Evolutionary conservation across 805 yeast genomes (phyloP).

Genomic region (Myxozyma melibiosi): DNA sequence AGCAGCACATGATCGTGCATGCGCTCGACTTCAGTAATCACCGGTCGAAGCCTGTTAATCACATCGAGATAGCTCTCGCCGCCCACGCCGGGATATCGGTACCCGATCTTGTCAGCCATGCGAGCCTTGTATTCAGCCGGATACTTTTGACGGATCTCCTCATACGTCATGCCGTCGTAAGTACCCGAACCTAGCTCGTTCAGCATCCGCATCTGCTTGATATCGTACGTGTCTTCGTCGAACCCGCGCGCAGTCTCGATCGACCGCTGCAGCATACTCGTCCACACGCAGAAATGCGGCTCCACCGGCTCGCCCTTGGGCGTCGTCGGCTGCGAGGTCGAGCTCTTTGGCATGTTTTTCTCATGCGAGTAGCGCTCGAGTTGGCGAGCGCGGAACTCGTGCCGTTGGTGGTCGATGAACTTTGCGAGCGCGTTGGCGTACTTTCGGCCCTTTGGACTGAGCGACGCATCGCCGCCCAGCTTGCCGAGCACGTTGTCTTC

Average conservation of each 20-base stretch:
- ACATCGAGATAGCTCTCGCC: conserved; percentile 96
- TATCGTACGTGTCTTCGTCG: conserved; percentile 69
- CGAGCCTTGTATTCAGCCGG: conserved; percentile 83
- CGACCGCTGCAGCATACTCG: conserved; percentile 80
- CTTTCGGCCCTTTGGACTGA: conserved; percentile 76
- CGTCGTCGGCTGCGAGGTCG: conserved; percentile 39
- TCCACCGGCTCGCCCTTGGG: conserved; percentile 53
- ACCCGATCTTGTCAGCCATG: conserved; percentile 72
- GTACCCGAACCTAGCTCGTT: conserved; percentile 93
- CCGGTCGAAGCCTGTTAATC: conserved; percentile 82
- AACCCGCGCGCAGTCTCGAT: conserved; percentile 77
- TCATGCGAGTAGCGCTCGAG: conserved; percentile 54
- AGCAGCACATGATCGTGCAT: conserved; percentile 83
- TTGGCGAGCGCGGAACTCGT: conserved; percentile 66
- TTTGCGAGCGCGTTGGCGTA: conserved; percentile 72
- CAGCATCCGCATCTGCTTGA: conserved; percentile 89
- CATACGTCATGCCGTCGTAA: conserved; percentile 90
- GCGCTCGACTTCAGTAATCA: conserved; percentile 90
- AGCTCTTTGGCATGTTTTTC: conserved; percentile 46
- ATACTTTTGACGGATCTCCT: conserved; percentile 68
- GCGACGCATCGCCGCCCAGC: conserved; percentile 87
- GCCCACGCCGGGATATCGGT: conserved; percentile 95
- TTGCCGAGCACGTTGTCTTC: conserved; percentile 80
- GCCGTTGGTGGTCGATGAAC: conserved; percentile 72
- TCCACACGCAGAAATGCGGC: conserved; percentile 86